Evolutionary conservation across 495 filamentous ascomycete species (phyloP), one percentile per base, ranked within the genome.

Genomic region (Xylaria castorea): DNA sequence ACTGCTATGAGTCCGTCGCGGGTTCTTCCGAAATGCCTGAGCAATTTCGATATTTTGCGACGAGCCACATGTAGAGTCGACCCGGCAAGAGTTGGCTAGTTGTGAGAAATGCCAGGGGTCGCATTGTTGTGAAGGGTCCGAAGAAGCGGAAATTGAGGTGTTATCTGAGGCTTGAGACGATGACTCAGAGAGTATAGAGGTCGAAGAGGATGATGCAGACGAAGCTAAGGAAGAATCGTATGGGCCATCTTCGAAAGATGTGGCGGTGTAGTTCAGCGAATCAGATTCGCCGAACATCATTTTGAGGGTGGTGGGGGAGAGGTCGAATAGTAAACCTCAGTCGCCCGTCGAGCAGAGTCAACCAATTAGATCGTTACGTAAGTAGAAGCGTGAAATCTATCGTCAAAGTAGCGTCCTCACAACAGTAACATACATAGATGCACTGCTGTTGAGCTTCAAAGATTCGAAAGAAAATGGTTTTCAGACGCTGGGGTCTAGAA

Each of bases 141-240:
- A 75, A 84, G 86, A 74, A 84, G 86, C 73, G 84, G 88, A 83
- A 74, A 84, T 74, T 57, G 83, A 85, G 22, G 85, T 83, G 71
- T 84, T 83, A 68, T 85, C 83, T 9, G 86, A 88, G 65, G 86
- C 86, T 78, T 90, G 90, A 66, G 85, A 89, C 55, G 85, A 89
- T 79, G 89, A 87, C 78, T 93, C 86, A 66, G 94, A 97, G 85
- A 94, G 96, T 75, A 94, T 87, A 6, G 94, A 94, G 68, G 91
- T 87, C 55, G 89, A 89, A 38, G 93, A 94, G 30, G 92, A 91
- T 42, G 92, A 92, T 78, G 91, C 87, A 72, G 89, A 91, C 62
- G 91, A 91, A 79, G 90, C 88, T 83, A 91, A 81, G n/a, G 89
- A 89, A 60, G 87, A 87, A 76, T 86, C 87, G 79, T 93, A 94